These are phyloP conservation scores for Xanthoconium separans DNA, from an alignment of 1,284 basidiomycete genomes.

Conservation along the genomic window DNA sequence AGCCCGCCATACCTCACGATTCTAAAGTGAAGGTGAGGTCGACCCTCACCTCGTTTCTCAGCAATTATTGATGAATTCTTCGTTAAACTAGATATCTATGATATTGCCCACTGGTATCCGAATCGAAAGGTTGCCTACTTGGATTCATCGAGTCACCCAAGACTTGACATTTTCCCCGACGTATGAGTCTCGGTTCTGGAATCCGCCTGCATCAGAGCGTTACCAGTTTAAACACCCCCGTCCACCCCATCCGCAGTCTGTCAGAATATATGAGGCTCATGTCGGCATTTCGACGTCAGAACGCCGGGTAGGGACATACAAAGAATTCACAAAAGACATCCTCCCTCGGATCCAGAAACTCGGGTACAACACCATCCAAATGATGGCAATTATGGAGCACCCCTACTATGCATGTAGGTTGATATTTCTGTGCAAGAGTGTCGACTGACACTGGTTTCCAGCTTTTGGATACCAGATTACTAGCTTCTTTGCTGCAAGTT, in stretches of 20 bases:
- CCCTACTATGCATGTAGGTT: constrained; percentile 94
- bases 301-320: constrained; percentile 88
- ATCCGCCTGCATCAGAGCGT: constrained; percentile 69
- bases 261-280: constrained; percentile 96
- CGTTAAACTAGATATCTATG: constrained; percentile 73
- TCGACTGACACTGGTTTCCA: constrained; percentile 28
- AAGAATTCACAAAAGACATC: constrained; percentile 87
- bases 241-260: constrained; percentile 66
- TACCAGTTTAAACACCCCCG: constrained; percentile 85
- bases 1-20: constrained; percentile 89
- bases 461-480: constrained; percentile 99
- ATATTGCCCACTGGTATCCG: constrained; percentile 72
- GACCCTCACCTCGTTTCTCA: background rate
- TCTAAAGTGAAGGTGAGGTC: constrained; percentile 82
- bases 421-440: constrained; percentile 1
- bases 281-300: constrained; percentile 96
- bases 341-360: constrained; percentile 88
- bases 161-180: constrained; percentile 87
- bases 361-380: constrained; percentile 96
- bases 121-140: constrained; percentile 90
- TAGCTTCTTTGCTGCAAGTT: constrained; percentile 96
- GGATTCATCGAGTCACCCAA: constrained; percentile 95
- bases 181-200: constrained; percentile 99
- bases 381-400: constrained; percentile 98
- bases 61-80: background rate